Conservation (phyloP, 306 rosid species). For the Psophocarpus tetragonolobus region DNA sequence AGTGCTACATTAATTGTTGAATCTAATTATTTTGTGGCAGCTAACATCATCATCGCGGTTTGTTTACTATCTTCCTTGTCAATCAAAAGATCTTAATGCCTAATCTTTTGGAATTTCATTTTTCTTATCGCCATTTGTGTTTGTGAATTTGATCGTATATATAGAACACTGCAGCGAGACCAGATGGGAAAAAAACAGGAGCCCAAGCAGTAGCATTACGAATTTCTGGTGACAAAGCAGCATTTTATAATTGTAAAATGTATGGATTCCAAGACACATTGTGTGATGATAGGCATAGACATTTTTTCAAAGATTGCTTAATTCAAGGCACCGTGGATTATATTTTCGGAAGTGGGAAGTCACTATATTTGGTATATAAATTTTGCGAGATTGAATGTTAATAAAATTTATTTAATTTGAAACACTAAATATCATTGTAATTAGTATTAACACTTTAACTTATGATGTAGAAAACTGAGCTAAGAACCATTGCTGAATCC, state of each 20-base stretch:
- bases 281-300: conserved; percentile 24
- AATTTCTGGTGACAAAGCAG: conserved; percentile 35
- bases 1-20: conserved; percentile 37
- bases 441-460: conserved; percentile 9
- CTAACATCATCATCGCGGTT: neutral
- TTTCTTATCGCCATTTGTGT: neutral
- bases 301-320: conserved; percentile 23
- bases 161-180: conserved; percentile 34
- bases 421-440: neutral
- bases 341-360: conserved; percentile 34
- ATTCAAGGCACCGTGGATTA: conserved; percentile 33
- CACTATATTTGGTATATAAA: conserved; percentile 28
- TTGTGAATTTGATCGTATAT: neutral
- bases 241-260: conserved; percentile 1
- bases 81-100: neutral
- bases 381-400: no score
- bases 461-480: conserved; percentile 46
- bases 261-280: conserved; percentile 28
- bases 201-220: conserved; percentile 33
- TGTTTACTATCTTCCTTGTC: neutral
- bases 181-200: neutral
- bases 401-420: no score
- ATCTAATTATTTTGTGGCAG: neutral
- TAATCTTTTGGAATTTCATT: neutral
- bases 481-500: conserved; percentile 23